Evolutionary conservation across 116 monocot genomes (phyloP).

Genomic region (Trichopus zeylanicus): DNA sequence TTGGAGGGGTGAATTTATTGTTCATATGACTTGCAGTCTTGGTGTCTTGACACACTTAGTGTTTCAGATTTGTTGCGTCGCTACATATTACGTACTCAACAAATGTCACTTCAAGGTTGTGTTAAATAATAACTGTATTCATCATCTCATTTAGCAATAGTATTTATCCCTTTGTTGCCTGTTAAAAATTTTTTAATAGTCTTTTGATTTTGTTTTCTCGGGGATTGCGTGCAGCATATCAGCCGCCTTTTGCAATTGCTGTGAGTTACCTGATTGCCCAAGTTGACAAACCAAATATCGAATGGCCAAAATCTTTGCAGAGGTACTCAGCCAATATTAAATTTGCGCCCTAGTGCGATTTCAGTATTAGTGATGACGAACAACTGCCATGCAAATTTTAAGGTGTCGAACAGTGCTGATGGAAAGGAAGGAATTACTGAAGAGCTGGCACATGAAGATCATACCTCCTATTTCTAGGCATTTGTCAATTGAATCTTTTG

Average conservation of each 20-base stretch:
- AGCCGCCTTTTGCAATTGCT: slow-evolving; percentile 53
- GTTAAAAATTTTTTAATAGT: background rate
- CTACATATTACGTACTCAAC: slow-evolving; percentile 64
- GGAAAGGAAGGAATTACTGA: slow-evolving; percentile 73
- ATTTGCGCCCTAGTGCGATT: background rate
- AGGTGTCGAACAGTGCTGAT: slow-evolving; percentile 55
- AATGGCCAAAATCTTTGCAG: slow-evolving; percentile 84
- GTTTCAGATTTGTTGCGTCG: slow-evolving; percentile 61
- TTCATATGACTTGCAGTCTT: slow-evolving; percentile 34
- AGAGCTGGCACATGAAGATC: slow-evolving; percentile 66
- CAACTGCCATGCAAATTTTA: slow-evolving; percentile 1
- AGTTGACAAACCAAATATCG: slow-evolving; percentile 86
- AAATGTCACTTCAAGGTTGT: slow-evolving; percentile 74
- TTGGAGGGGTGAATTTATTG: slow-evolving; percentile 3
- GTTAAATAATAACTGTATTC: background rate
- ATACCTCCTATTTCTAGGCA: slow-evolving; percentile 70
- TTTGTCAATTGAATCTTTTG: slow-evolving; percentile 60
- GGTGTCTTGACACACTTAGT: slow-evolving; percentile 69
- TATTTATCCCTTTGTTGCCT: too few species aligned
- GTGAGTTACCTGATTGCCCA: slow-evolving; percentile 60
- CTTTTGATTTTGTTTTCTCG: slow-evolving; percentile 3
- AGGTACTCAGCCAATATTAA: slow-evolving; percentile 31
- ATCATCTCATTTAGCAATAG: too few species aligned
- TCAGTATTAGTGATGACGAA: background rate
- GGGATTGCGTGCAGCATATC: slow-evolving; percentile 60